These are phyloP conservation scores for Protomyces lactucae-debilis DNA, from an alignment of 1,139 yeast genomes.

Conservation along the genomic window DNA sequence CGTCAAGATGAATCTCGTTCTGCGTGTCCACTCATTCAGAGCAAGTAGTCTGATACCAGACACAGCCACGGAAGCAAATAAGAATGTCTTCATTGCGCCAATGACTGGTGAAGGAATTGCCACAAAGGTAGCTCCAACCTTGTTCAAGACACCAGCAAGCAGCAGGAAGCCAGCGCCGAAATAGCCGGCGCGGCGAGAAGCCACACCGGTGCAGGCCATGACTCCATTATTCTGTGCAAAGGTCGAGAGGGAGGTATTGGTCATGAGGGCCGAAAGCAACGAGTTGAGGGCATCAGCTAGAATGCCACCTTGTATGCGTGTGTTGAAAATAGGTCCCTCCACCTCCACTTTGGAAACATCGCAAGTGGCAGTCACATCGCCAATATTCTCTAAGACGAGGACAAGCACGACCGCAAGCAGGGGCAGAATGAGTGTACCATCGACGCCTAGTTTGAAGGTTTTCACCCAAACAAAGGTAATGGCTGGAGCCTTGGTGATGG, in stretches of 20 bases:
- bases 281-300: slow-evolving; percentile 75
- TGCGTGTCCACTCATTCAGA: slow-evolving; percentile 65
- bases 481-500: slow-evolving; percentile 68
- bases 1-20: slow-evolving; percentile 80
- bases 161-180: slow-evolving; percentile 82
- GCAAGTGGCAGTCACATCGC: slow-evolving; percentile 87
- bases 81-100: slow-evolving; percentile 90
- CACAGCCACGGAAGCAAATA: slow-evolving; percentile 82
- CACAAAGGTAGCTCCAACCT: slow-evolving; percentile 83
- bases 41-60: slow-evolving; percentile 81
- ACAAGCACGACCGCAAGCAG: slow-evolving; percentile 74
- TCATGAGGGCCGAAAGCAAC: slow-evolving; percentile 58
- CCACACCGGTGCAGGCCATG: slow-evolving; percentile 83
- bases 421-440: slow-evolving; percentile 81
- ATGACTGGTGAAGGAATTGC: slow-evolving; percentile 79
- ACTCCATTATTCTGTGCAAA: slow-evolving; percentile 95
- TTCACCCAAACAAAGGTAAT: slow-evolving; percentile 83
- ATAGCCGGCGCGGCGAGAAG: slow-evolving; percentile 77
- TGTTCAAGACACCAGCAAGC: slow-evolving; percentile 80
- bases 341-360: slow-evolving; percentile 82
- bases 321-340: slow-evolving; percentile 72
- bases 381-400: slow-evolving; percentile 84
- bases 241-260: slow-evolving; percentile 67
- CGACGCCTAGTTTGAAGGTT: slow-evolving; percentile 66
- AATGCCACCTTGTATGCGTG: slow-evolving; percentile 87